Evolutionary conservation across 2,329 filamentous ascomycete genomes (phyloP).

Genomic region (Fusarium continuum): DNA sequence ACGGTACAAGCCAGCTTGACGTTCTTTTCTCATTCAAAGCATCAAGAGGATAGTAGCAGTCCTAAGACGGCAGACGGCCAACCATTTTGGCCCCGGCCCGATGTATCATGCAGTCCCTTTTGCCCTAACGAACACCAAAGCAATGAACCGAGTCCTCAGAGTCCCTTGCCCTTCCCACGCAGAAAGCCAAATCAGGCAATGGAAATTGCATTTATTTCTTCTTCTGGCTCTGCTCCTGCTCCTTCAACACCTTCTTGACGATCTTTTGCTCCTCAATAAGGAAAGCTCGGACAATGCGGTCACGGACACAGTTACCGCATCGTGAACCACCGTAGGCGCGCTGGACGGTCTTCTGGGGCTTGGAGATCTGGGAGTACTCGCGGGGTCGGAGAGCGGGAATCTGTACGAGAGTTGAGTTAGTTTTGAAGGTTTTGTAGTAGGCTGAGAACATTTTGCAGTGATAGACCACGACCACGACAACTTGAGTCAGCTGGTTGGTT

Average conservation of each 20-base stretch:
- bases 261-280: constrained; percentile 99
- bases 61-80: constrained; percentile 57
- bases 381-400: constrained; percentile 96
- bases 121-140: constrained; percentile 63
- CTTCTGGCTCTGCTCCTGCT: constrained; percentile 81
- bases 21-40: constrained; percentile 56
- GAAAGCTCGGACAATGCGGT: constrained; percentile 97
- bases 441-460: constrained; percentile 10
- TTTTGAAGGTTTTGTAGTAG: not conserved
- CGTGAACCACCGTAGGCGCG: constrained; percentile 98
- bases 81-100: constrained; percentile 49
- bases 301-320: constrained; percentile 98
- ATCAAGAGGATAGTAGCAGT: constrained; percentile 56
- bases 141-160: constrained; percentile 57
- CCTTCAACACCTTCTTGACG: constrained; percentile 99
- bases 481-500: not conserved
- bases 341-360: constrained; percentile 99
- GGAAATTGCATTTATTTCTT: constrained; percentile 69
- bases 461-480: constrained; percentile 8
- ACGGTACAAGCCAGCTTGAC: constrained; percentile 49
- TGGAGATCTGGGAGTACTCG: constrained; percentile 96
- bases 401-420: constrained; percentile 55
- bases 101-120: constrained; percentile 61
- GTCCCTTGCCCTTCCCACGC: constrained; percentile 49
- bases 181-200: constrained; percentile 47